Conservation (phyloP, 1,139 yeast genomes). For the Debaryomyces subglobosus region DNA sequence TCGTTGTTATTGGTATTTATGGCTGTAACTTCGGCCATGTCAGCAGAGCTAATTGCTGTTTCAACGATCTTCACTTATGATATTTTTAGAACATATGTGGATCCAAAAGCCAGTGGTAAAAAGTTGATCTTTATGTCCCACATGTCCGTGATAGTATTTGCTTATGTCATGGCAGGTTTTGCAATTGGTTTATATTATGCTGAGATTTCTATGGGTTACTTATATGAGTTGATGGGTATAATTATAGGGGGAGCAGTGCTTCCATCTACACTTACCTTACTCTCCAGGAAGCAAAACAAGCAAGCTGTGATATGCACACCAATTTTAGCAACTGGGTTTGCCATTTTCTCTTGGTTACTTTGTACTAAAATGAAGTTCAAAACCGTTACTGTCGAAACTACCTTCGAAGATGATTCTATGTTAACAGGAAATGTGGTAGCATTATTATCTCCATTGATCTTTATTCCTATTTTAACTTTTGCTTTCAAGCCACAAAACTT, state of each 20-base stretch:
- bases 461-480: conserved; percentile 67
- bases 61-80: conserved; percentile 39
- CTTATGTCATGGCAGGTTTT: conserved; percentile 65
- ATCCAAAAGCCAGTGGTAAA: conserved; percentile 33
- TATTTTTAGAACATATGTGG: conserved; percentile 31
- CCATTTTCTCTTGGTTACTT: conserved; percentile 69
- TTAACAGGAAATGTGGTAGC: conserved; percentile 86
- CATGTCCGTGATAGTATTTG: conserved; percentile 25
- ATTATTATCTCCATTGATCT: conserved; percentile 68
- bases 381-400: conserved; percentile 57
- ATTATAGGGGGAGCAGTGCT: conserved; percentile 85
- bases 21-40: conserved; percentile 70
- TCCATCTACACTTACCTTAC: conserved; percentile 71
- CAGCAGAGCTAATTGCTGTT: conserved; percentile 40
- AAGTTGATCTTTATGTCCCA: conserved; percentile 31
- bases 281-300: conserved; percentile 67
- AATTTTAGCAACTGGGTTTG: conserved; percentile 60
- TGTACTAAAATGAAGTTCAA: conserved; percentile 59
- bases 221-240: conserved; percentile 85
- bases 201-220: conserved; percentile 81
- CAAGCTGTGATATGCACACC: conserved; percentile 65
- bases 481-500: conserved; percentile 70
- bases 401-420: conserved; percentile 83
- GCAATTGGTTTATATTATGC: conserved; percentile 83
- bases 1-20: conserved; percentile 76